These are phyloP conservation scores for Royoungia palumana DNA, from an alignment of 768 basidiomycete species.

Conservation along the genomic window DNA sequence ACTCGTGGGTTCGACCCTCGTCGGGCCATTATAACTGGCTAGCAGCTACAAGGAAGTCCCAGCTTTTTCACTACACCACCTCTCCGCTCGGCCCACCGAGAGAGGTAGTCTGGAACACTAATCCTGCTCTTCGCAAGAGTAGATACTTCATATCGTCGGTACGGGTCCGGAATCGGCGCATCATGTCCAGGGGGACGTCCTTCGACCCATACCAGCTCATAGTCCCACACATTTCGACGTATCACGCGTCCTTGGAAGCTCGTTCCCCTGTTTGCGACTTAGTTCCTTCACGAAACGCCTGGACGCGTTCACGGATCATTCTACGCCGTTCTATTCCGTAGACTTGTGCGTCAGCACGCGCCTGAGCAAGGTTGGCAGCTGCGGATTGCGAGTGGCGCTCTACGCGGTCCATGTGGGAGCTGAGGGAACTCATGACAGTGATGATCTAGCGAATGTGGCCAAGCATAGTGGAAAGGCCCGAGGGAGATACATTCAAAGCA, in stretches of 20 bases:
- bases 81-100: too few relatives aligned
- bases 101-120: too few relatives aligned
- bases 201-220: too few relatives aligned
- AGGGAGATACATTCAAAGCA: background rate
- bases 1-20: too few relatives aligned
- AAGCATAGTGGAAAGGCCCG: background rate
- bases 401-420: conserved; percentile 36
- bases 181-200: too few relatives aligned
- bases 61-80: too few relatives aligned
- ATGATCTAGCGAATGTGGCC: conserved; percentile 2
- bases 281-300: conserved; percentile 23
- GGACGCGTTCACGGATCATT: conserved; percentile 49
- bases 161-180: too few relatives aligned
- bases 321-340: conserved; percentile 51
- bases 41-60: too few relatives aligned
- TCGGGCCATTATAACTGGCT: too few relatives aligned
- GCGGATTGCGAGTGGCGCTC: conserved; percentile 46
- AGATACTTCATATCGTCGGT: too few relatives aligned
- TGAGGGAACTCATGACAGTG: conserved; percentile 4
- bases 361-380: conserved; percentile 54
- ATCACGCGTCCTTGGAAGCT: background rate
- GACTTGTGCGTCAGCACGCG: conserved; percentile 53
- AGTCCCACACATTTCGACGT: background rate
- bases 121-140: too few relatives aligned
- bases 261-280: background rate